Conservation (phyloP, 2,329 filamentous ascomycete genomes). For the Phoma herbarum region DNA sequence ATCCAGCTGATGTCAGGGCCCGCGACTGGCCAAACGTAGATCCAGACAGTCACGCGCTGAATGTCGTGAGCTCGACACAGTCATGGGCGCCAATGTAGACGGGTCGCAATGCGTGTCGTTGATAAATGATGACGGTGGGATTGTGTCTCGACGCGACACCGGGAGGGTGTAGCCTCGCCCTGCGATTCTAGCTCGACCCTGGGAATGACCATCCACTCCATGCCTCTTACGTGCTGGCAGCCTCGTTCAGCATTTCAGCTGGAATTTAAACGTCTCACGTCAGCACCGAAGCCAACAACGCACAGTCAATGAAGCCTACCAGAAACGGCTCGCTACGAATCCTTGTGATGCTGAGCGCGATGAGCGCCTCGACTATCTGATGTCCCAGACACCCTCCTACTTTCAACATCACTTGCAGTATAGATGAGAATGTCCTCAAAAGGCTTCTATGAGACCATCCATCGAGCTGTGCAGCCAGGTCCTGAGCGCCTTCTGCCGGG, state of each 20-base stretch:
- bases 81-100: neutral
- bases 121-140: neutral
- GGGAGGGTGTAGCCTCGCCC: neutral
- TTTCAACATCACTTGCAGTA: neutral
- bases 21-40: neutral
- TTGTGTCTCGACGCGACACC: neutral
- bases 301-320: neutral
- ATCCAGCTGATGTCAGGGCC: neutral
- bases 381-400: neutral
- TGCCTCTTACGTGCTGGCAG: neutral
- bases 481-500: slow-evolving; percentile 30
- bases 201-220: neutral
- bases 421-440: slow-evolving; percentile 18
- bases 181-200: neutral
- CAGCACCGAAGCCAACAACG: neutral
- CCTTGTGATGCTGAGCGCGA: neutral
- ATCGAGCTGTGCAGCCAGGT: slow-evolving; percentile 30
- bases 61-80: neutral
- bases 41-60: neutral
- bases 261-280: neutral
- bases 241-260: neutral
- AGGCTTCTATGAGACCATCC: slow-evolving; percentile 25
- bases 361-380: neutral
- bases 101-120: neutral
- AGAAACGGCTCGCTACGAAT: neutral